Base-by-base conservation (phyloP, 2,329 filamentous ascomycete species). In the Pseudocercospora crystallina region DNA sequence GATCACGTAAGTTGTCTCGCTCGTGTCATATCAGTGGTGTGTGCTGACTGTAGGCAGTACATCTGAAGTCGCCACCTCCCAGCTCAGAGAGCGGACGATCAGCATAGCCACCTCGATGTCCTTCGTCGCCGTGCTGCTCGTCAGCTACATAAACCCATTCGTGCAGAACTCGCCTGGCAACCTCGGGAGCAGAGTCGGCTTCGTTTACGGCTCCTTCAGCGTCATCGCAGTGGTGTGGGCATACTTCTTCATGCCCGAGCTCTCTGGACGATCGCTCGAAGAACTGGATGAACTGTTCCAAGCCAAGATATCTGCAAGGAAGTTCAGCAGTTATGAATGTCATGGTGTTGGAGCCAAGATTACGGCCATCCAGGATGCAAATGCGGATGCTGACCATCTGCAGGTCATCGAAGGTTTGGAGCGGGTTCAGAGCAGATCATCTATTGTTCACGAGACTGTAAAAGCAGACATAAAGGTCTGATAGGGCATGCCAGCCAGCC, bases 201-300 rank as follows among this genome's bases (percentile, higher is more conserved):
- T 46, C 17, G 17, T 46, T 3, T 46, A 46, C 33, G 43, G 43
- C 12, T 32, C 43, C 13, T 26, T 26, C 20, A 26, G 20, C 20
- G 20, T 26, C 20, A 26, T 26, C 20, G 20, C 20, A 4, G 29
- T 43, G 14, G 38, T 49, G 7, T 49, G 39, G 31, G 39, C 31
- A 12, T 42, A 30, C 31, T 47, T 52, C 42, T 46, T 45, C 14
- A 39, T 51, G 33, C 48, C 48, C 7, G 48, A 51, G 42, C 32
- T 51, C 20, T 32, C 20, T 8, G 48, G 48, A 8, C 33, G 48
- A 11, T 39, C 41, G 8, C 41, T 51, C 2, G 48, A 51, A 14
- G 41, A 51, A 40, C 40, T 46, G 12, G 48, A 51, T 20, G 49
- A 51, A 37, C n/a, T 51, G n/a, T 51, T 51, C 13, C 32, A 34